These are phyloP conservation scores for Monosporascus sp. DNA, from an alignment of 2,329 filamentous ascomycete species.

Conservation along the genomic window DNA sequence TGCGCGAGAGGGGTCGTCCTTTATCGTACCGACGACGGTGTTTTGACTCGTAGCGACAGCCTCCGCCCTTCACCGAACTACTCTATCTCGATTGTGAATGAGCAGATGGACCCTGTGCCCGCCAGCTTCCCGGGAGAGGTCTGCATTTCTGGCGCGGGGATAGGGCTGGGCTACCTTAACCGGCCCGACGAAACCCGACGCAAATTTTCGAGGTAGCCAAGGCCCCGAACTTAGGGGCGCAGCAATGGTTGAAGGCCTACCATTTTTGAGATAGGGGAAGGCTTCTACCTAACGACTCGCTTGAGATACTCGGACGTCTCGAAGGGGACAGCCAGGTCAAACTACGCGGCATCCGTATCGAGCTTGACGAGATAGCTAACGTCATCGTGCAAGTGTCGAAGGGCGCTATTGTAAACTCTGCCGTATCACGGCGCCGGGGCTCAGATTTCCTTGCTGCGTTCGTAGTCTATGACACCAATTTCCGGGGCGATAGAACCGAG, in stretches of 20 bases:
- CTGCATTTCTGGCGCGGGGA: conserved; percentile 28
- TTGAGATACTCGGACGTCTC: conserved; percentile 29
- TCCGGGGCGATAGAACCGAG: background rate
- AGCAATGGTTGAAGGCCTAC: conserved; percentile 17
- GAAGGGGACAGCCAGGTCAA: conserved; percentile 35
- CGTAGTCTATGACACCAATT: conserved; percentile 9
- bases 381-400: conserved; percentile 6
- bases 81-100: conserved; percentile 32
- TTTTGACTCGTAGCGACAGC: conserved; percentile 11
- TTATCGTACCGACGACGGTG: background rate
- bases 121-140: conserved; percentile 36
- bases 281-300: conserved; percentile 22
- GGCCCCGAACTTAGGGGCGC: too few relatives aligned
- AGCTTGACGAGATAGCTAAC: conserved; percentile 35
- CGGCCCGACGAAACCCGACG: background rate
- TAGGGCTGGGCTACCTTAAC: conserved; percentile 12
- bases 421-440: conserved; percentile 1
- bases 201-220: background rate
- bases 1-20: conserved; percentile 2
- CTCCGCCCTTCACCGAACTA: conserved; percentile 28
- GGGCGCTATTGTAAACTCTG: conserved; percentile 1
- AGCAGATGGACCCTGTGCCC: conserved; percentile 27
- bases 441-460: conserved; percentile 16
- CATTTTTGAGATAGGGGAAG: conserved; percentile 32
- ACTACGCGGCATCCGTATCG: conserved; percentile 34